Evolutionary conservation across 805 yeast genomes (phyloP).

Genomic region (Cyberlindnera mycetangii): DNA sequence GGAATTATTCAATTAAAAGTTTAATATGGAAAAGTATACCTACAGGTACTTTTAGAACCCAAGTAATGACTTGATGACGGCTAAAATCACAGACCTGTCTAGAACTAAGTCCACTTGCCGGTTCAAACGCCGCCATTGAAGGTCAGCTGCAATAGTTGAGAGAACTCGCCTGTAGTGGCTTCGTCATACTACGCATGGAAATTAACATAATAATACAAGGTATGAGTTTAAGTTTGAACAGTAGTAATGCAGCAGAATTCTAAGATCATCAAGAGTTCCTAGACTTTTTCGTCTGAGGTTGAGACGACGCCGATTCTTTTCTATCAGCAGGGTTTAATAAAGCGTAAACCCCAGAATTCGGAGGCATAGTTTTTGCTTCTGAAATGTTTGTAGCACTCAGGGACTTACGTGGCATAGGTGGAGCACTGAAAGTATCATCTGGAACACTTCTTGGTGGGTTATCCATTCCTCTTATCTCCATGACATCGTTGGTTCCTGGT

Average conservation of each 20-base stretch:
- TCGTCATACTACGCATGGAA: background rate
- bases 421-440: slow-evolving; percentile 6
- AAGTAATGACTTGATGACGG: too few relatives aligned
- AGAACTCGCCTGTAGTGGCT: too few relatives aligned
- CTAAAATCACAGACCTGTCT: too few relatives aligned
- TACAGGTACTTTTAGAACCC: too few relatives aligned
- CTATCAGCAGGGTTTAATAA: slow-evolving; percentile 26
- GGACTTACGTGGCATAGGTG: slow-evolving; percentile 16
- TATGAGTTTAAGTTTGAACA: background rate
- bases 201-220: background rate
- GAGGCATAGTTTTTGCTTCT: slow-evolving; percentile 1
- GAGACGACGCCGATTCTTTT: slow-evolving; percentile 14
- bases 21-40: too few relatives aligned
- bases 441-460: slow-evolving; percentile 28
- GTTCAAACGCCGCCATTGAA: too few relatives aligned
- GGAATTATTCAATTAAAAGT: too few relatives aligned
- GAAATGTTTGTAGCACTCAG: slow-evolving; percentile 18
- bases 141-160: too few relatives aligned
- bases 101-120: too few relatives aligned
- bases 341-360: slow-evolving; percentile 26
- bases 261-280: slow-evolving; percentile 8
- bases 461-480: slow-evolving; percentile 13
- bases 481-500: slow-evolving; percentile 23
- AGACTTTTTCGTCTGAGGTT: slow-evolving; percentile 13
- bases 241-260: background rate